Evolutionary conservation across 2,329 filamentous ascomycete species (phyloP), one percentile per base, ranked within the genome.

Genomic region (Truncatella angustata): DNA sequence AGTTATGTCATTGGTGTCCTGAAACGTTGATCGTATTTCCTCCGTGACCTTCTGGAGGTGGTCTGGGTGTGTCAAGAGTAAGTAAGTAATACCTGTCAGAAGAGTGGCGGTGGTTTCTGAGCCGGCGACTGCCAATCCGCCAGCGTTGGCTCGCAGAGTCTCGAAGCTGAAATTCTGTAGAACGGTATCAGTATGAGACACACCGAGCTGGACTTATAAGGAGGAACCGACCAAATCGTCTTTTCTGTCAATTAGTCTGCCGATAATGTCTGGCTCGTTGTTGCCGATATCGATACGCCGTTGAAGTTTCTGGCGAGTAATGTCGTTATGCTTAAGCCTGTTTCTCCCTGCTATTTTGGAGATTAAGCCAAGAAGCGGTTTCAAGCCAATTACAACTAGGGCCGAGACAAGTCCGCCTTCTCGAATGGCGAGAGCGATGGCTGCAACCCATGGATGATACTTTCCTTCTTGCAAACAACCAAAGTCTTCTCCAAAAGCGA

Each of bases 91-190:
- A 56, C 74, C 60, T 54, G 67, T 62, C n/a, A 79, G 64, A 2
- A 74, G 63, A 0, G 75, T 78, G 0, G 77, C 74, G 1, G 76
- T 78, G 4, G 78, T 81, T 58, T 80, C 77, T 2, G 73, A 75
- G 4, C 78, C 77, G 5, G 75, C 76, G 11, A 74, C 62, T 14
- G 28, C 14, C 28, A 32, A 32, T 7, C 7, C 28, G 28, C 28
- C 28, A 32, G 28, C 7, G 14, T 32, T 32, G 28, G 28, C 7
- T 7, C 2, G 28, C 2, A 32, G 28, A 1, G 28, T 32, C 14
- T 32, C 28, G 14, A 32, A 32, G 14, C 2, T 32, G 7, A 32
- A 32, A 14, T 32, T 32, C 28, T 32, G 14, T 14, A 14, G 7
- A 7, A 32, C 14, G 2, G 7, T 14, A 14, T 32, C 28, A 32